phyloP scores from a whole-genome alignment of 176 grass and related monocot genomes.

The Cymbopogon citratus region DNA sequence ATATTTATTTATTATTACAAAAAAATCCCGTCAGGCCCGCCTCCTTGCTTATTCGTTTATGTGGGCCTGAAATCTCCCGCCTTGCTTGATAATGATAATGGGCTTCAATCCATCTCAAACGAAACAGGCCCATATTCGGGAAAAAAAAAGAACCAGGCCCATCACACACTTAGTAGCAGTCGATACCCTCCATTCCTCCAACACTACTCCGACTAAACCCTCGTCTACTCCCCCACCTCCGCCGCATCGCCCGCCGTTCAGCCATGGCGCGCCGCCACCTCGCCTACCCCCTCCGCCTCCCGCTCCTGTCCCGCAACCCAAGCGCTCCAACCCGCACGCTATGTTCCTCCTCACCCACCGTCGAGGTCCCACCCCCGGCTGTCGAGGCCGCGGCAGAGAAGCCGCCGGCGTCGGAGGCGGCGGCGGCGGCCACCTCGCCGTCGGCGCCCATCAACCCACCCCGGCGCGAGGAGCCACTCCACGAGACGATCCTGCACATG shows the following conservation, averaged over 20 bases:
- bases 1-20: no score
- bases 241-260: neutral
- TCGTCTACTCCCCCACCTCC: constrained; percentile 4
- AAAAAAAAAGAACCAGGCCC: no score
- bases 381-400: neutral
- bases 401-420: neutral
- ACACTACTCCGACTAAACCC: constrained; percentile 29
- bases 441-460: neutral
- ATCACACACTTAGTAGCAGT: no score
- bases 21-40: no score
- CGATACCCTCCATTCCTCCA: no score
- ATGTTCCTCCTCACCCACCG: constrained; percentile 9
- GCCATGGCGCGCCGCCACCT: constrained; percentile 54
- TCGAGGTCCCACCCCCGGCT: neutral
- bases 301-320: constrained; percentile 29
- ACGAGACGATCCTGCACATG: constrained; percentile 86
- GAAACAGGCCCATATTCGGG: no score
- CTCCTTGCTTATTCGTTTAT: no score
- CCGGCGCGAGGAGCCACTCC: constrained; percentile 36
- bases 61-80: no score
- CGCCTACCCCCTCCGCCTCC: constrained; percentile 17
- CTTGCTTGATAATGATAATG: no score
- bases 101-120: no score
- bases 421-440: neutral
- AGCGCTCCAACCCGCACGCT: constrained; percentile 7